These are phyloP conservation scores for Ophiocordyceps camponoti-floridani DNA, from an alignment of 2,329 filamentous ascomycete genomes.

Conservation along the genomic window DNA sequence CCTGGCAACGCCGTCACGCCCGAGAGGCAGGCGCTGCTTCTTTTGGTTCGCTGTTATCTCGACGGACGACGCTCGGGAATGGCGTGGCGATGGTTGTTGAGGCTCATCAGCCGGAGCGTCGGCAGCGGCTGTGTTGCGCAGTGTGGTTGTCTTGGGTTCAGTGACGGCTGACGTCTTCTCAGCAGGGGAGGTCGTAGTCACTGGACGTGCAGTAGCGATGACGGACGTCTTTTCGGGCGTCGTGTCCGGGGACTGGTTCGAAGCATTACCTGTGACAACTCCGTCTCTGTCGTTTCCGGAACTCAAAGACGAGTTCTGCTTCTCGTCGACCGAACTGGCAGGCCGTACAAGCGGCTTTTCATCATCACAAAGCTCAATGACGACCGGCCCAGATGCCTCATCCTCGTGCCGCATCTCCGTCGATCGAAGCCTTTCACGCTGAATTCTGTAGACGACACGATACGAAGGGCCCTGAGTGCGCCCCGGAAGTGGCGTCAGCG, in stretches of 20 bases:
- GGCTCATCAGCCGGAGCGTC: slow-evolving; percentile 4
- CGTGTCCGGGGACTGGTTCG: too few relatives aligned
- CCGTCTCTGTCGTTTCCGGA: too few relatives aligned
- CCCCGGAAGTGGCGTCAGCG: slow-evolving; percentile 3
- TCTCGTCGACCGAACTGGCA: neutral
- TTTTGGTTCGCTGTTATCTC: slow-evolving; percentile 25
- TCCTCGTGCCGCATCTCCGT: slow-evolving; percentile 19
- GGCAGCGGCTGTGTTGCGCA: slow-evolving; percentile 1
- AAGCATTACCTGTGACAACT: too few relatives aligned
- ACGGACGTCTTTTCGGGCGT: neutral
- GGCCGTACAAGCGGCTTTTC: neutral
- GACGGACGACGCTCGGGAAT: neutral
- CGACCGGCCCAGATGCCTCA: slow-evolving; percentile 8
- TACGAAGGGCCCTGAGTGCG: slow-evolving; percentile 19
- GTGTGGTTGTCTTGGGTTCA: neutral
- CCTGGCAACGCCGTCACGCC: slow-evolving; percentile 5
- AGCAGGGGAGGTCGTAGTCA: neutral
- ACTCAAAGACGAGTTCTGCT: neutral
- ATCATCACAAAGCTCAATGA: slow-evolving; percentile 12
- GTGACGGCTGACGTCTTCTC: neutral
- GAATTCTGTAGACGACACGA: slow-evolving; percentile 41
- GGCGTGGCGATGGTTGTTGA: neutral
- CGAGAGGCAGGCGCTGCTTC: slow-evolving; percentile 19
- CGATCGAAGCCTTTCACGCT: slow-evolving; percentile 28
- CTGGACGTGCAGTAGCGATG: neutral